Base-by-base conservation (phyloP, 305 asterid species). In the Fraxinus dipetala region DNA sequence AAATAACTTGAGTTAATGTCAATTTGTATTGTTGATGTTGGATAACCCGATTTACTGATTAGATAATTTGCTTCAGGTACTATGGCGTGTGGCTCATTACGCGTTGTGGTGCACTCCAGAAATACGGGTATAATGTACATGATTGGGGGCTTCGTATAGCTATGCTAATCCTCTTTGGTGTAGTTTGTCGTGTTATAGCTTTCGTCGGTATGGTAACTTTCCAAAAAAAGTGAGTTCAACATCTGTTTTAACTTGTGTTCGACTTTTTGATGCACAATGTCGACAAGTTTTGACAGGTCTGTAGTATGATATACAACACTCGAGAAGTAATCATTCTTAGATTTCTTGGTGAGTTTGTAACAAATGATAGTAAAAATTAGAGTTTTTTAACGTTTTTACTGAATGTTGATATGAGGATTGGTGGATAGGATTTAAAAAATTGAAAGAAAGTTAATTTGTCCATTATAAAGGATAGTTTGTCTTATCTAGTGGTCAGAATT, bases 61-160 rank as follows among this genome's bases (percentile, higher is more conserved):
- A 72, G 56, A 34, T 32, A 22, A 82, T 40, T 73, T 24, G 70
- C 84, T 83, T 77, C 91, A 95, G 99, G 93, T 95, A 92, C 77
- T 92, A 89, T 51, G 98, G 99, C 0, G 99, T 94, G 82, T 95
- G 98, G 98, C 93, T 95, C 45, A 89, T 95, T 79, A 94, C 99
- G 2, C 91, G 99, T 1, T 95, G 99, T 61, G 98, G 94, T 18
- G 88, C 93, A 1, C 95, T 95, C 18, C 79, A 34, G 56, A 91
- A 80, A 81, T 87, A 81, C 35, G 90, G 94, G 38, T 95, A 95
- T 88, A 80, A 88, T 86, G 92, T 93, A 61, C 93, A 91, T 80
- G 82, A 86, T 30, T 92, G 96, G 95, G 84, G 77, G 54, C 96
- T 92, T 59, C 93, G 96, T 79, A 67, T 94, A 74, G 73, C 82